Conservation (phyloP, 345 rosid genomes). For the Euphorbia tirucalli region DNA sequence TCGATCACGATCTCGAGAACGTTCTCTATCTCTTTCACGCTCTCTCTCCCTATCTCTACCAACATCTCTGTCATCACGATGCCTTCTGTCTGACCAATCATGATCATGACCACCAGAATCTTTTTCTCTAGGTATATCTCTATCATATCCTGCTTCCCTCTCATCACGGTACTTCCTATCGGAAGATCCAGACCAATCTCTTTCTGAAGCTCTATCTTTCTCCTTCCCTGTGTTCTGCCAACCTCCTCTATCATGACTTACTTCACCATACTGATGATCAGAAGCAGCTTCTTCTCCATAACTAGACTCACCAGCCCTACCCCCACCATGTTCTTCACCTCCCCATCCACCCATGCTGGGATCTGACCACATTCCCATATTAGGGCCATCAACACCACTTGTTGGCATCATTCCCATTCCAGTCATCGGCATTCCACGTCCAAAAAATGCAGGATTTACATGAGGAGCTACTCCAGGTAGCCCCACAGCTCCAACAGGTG, state of each 20-base stretch:
- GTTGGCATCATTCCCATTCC: constrained; percentile 80
- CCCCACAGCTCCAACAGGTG: constrained; percentile 62
- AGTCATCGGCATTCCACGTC: constrained; percentile 68
- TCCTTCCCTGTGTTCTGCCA: constrained; percentile 55
- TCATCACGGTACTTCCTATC: constrained; percentile 71
- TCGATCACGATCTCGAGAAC: constrained; percentile 53
- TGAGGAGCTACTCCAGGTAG: constrained; percentile 87
- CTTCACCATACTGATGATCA: constrained; percentile 76
- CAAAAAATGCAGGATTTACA: constrained; percentile 82
- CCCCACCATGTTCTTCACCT: constrained; percentile 73
- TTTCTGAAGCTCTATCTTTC: constrained; percentile 64
- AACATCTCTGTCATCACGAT: constrained; percentile 56
- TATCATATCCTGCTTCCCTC: constrained; percentile 55
- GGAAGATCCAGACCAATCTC: constrained; percentile 76
- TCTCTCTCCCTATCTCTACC: constrained; percentile 65
- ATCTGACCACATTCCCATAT: constrained; percentile 81
- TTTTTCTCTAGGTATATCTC: constrained; percentile 59
- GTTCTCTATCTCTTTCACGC: constrained; percentile 58
- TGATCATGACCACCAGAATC: constrained; percentile 50
- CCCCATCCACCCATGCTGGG: constrained; percentile 72
- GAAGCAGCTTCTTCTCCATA: constrained; percentile 81
- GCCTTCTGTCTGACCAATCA: constrained; percentile 59
- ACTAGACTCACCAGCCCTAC: constrained; percentile 78
- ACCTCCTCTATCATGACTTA: constrained; percentile 59
- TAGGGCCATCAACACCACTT: constrained; percentile 65